Percentiles rank a stretch among this genome's conserved stretches.
Conservation (phyloP, 2,329 filamentous ascomycete genomes). For the Penicillium sp. region DNA sequence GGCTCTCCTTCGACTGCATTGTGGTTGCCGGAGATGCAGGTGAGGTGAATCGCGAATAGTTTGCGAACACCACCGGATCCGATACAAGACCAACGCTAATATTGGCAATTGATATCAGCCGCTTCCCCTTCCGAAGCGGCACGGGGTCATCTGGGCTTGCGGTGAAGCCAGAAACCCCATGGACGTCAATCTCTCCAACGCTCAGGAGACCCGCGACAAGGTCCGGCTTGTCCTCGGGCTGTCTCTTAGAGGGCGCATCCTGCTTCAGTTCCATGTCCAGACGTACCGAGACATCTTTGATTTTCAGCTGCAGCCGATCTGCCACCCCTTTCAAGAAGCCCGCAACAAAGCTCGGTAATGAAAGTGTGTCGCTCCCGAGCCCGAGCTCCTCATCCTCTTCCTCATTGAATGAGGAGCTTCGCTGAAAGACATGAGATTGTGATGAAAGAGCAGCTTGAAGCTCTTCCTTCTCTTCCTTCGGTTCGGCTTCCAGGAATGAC, state of each 20-base stretch:
- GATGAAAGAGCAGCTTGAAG: slow-evolving; percentile 58
- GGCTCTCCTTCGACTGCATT: slow-evolving; percentile 34
- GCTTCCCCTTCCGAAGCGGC: slow-evolving; percentile 39
- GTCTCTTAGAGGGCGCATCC: slow-evolving; percentile 37
- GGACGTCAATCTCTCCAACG: slow-evolving; percentile 36
- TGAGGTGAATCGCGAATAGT: slow-evolving; percentile 40
- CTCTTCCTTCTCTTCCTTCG: slow-evolving; percentile 57
- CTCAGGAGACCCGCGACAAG: slow-evolving; percentile 37
- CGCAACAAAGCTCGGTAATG: slow-evolving; percentile 60
- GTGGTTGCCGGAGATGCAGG: slow-evolving; percentile 35
- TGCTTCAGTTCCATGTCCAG: slow-evolving; percentile 51
- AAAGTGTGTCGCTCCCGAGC: slow-evolving; percentile 55
- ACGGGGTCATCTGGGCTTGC: slow-evolving; percentile 19
- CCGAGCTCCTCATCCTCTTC: slow-evolving; percentile 53
- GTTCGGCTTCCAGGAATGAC: slow-evolving; percentile 61
- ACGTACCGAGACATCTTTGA: slow-evolving; percentile 54
- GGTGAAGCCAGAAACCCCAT: slow-evolving; percentile 28
- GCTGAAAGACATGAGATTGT: slow-evolving; percentile 53
- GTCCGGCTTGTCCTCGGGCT: slow-evolving; percentile 38
- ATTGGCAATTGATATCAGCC: slow-evolving; percentile 46
- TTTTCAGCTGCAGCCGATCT: slow-evolving; percentile 56
- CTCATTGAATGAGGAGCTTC: slow-evolving; percentile 47
- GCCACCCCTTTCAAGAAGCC: slow-evolving; percentile 60
- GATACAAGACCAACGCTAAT: slow-evolving; percentile 50
- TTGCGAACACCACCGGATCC: slow-evolving; percentile 50